Base-by-base conservation (phyloP, 371 early-diverging fungal species). In the Mortierella sp. region DNA sequence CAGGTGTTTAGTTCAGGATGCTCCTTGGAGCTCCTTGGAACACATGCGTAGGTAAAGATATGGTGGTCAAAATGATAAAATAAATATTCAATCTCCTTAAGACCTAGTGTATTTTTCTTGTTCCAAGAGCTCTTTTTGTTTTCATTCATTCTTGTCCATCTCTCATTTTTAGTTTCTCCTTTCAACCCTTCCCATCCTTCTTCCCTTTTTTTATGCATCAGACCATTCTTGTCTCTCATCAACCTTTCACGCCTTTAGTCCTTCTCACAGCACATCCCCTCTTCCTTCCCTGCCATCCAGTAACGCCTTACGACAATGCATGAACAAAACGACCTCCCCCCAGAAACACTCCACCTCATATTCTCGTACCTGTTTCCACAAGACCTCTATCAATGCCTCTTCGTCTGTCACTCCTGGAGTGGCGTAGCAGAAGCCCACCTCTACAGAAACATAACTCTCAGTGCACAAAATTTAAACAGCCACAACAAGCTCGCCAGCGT, bases 291-390 rank as follows among this genome's bases (percentile, higher is more conserved):
- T 16, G 31, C 14, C 16, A 26, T n/a, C n/a, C n/a, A n/a, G n/a
- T n/a, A n/a, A n/a, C n/a, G n/a, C n/a, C n/a, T n/a, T n/a, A n/a
- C n/a, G n/a, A 65, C 38, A 24, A 68, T 38, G 38, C n/a, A 42
- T 24, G 24, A 68, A 21, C 34, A 68, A 24, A 68, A 42, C 68
- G 24, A 68, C 11, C 68, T 68, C 34, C 68, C 68, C 5, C 68
- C 68, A 68, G 68, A 68, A 38, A 68, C 44, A 21, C 68, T 68
- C 10, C 9, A 38, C 38, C 68, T 68, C 42, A 68, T 68, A 68
- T 42, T 68, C n/a, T 68, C 42, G 2, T 10, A 65, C 24, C 38
- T 65, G 5, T 65, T 38, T 10, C 65, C 19, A 10, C 24, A 21
- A 19, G 42, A 68, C 3, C 44, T 24, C 44, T 34, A 34, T 65